Base-by-base conservation (phyloP, 192 early-diverging fungal genomes). In the Podila epigama region DNA sequence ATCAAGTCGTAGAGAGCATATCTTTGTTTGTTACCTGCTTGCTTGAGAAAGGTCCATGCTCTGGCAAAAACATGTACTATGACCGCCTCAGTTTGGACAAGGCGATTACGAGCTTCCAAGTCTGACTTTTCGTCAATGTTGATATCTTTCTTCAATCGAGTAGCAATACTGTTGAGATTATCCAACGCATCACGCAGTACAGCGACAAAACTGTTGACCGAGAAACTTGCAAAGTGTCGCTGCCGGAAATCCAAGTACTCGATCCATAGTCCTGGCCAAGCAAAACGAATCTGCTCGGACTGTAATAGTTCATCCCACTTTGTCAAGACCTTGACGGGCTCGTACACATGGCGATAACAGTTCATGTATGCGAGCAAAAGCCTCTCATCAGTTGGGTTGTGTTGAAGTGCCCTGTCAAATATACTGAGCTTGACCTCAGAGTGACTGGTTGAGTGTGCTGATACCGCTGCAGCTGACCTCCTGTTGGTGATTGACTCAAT, bases 201-300 rank as follows among this genome's bases (percentile, higher is more conserved):
- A 25, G 65, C 44, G 10, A 75, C 36, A 72, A 84, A 87, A 11
- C 79, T 63, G 25, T 77, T 79, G 60, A 84, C 83, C 6, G 82
- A 68, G 32, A 85, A 89, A 52, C 83, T 85, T 5, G 80, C 48
- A 18, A 87, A 85, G 51, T 84, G 83, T 27, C 85, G 83, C 52
- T 89, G 87, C 9, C 87, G 55, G 51, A 82, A 83, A 40, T 86
- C 81, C 42, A 89, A 60, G 40, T 89, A 89, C 28, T 89, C 77
- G 11, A 85, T 84, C 87, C 87, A 89, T 11, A 89, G 58, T 8
- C 42, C 53, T 18, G 86, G 71, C 22, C 82, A 78, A n/a, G 79
- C 51, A 3, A 78, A 58, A 7, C 58, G 60, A 13, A 68, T 51
- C 27, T 33, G 34, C 20, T 66, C 50, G 7, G 66, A 57, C 33